A percentile compares a stretch with the other conserved stretches of the same genome.
Conservation (phyloP, 768 basidiomycete species). For the Gelatoporia subvermispora region DNA sequence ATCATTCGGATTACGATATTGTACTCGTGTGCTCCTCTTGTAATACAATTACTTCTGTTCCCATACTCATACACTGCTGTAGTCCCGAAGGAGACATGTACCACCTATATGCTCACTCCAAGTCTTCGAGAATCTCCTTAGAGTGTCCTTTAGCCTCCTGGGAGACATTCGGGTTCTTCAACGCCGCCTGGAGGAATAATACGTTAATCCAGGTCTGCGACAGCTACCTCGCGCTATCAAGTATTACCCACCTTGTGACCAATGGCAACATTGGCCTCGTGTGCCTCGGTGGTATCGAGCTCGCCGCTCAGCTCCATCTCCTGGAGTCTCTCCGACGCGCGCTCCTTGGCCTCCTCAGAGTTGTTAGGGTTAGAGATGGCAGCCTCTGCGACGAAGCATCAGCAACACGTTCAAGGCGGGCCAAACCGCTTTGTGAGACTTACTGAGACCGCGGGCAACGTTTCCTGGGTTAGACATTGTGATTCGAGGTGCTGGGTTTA, state of each 20-base stretch:
- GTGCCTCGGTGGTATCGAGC: slow-evolving; percentile 9
- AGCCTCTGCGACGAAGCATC: slow-evolving; percentile 33
- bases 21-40: no score
- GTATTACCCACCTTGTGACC: slow-evolving; percentile 12
- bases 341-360: slow-evolving; percentile 47
- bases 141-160: slow-evolving; percentile 50
- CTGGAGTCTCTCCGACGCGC: slow-evolving; percentile 39
- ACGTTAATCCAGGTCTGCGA: no score
- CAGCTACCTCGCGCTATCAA: no score
- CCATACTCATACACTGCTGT: neutral
- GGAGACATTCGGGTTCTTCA: slow-evolving; percentile 53
- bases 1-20: no score
- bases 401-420: no score
- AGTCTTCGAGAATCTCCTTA: slow-evolving; percentile 35
- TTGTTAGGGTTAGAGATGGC: slow-evolving; percentile 51
- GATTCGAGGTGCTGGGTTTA: no score
- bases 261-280: slow-evolving; percentile 13
- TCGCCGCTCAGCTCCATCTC: slow-evolving; percentile 23
- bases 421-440: no score
- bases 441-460: slow-evolving; percentile 14
- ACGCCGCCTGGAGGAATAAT: slow-evolving; percentile 40
- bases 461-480: slow-evolving; percentile 11
- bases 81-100: neutral
- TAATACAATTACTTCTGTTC: neutral
- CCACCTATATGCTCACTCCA: slow-evolving; percentile 12